phyloP scores from a whole-genome alignment of 2,329 filamentous ascomycete species.

The Pezizomycotina sp. region DNA sequence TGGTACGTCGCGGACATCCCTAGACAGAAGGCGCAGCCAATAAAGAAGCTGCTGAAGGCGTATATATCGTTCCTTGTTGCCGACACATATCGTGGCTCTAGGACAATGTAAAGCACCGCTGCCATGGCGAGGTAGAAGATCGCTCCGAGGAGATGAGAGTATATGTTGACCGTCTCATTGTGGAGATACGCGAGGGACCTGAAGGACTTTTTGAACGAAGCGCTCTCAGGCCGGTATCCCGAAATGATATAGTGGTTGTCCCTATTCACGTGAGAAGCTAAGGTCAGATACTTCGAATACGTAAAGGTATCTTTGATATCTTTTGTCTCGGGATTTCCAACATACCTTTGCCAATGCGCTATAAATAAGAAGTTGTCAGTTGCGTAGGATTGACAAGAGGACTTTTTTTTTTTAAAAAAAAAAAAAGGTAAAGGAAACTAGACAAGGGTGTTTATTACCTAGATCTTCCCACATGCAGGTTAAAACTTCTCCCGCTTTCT shows the following conservation, averaged over 20 bases:
- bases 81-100: conserved; percentile 49
- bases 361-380: conserved; percentile 3
- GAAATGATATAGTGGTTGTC: conserved; percentile 55
- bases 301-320: conserved; percentile 26
- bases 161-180: conserved; percentile 54
- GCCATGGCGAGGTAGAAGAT: conserved; percentile 34
- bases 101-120: conserved; percentile 38
- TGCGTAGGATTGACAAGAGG: not conserved
- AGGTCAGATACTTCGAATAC: no score
- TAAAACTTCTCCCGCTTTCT: conserved; percentile 19
- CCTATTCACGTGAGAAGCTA: no score
- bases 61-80: conserved; percentile 48
- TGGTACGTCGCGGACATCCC: conserved; percentile 78
- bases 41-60: conserved; percentile 64
- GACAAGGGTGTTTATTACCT: conserved; percentile 16
- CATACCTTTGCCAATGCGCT: conserved; percentile 21
- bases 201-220: conserved; percentile 15
- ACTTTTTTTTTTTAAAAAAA: not conserved
- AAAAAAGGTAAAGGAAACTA: not conserved
- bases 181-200: conserved; percentile 8
- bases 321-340: not conserved
- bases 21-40: conserved; percentile 53
- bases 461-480: conserved; percentile 25
- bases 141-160: conserved; percentile 53
- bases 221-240: conserved; percentile 46